These are phyloP conservation scores for Dioscorea alata DNA, from an alignment of 106 monocot species.

Conservation along the genomic window DNA sequence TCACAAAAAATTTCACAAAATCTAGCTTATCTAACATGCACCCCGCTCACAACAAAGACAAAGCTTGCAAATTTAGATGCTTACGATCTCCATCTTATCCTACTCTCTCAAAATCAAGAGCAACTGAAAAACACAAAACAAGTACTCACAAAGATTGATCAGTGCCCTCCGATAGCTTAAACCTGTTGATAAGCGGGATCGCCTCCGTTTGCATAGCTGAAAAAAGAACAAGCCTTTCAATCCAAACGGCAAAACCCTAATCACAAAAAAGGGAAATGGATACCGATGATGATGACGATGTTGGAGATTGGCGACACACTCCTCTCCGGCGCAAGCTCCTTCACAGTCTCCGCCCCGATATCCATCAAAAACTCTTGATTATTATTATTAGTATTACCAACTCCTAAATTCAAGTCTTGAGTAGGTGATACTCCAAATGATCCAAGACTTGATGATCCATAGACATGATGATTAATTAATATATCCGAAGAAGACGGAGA, in stretches of 20 bases:
- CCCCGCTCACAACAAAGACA: no score
- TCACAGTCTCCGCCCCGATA: no score
- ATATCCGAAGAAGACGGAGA: neutral
- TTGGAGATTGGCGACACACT: constrained; percentile 38
- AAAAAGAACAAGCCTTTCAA: neutral
- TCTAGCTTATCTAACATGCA: no score
- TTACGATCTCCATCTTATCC: no score
- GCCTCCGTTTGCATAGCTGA: constrained; percentile 98
- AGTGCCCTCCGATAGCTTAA: constrained; percentile 60
- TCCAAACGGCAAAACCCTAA: neutral
- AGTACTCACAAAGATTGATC: constrained; percentile 48
- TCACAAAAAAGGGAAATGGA: neutral
- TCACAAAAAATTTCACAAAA: no score
- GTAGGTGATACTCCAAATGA: neutral
- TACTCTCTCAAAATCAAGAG: no score
- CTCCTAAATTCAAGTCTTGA: neutral
- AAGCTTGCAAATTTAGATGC: no score
- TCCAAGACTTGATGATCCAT: neutral
- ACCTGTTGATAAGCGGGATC: constrained; percentile 64
- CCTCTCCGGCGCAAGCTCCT: neutral
- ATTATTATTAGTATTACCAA: neutral
- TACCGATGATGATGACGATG: constrained; percentile 82
- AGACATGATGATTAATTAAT: neutral
- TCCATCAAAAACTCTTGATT: neutral
- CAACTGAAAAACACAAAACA: neutral